Conservation (phyloP, 106 monocot species). For the Phalaenopsis equestris region DNA sequence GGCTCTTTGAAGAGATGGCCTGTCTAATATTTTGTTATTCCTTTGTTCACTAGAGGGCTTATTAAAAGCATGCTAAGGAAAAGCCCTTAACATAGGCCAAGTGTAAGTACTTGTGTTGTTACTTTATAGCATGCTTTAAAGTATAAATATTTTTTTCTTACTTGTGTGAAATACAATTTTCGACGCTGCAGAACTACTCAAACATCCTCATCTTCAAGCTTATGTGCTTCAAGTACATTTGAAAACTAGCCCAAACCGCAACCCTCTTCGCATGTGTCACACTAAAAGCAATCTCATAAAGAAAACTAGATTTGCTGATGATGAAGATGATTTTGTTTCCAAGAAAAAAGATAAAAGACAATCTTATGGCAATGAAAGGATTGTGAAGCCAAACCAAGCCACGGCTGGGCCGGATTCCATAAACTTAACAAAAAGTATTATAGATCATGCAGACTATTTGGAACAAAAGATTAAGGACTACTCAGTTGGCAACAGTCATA, state of each 20-base stretch:
- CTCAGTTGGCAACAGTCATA: too few relatives aligned
- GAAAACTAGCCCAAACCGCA: slow-evolving; percentile 45
- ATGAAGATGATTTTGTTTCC: too few relatives aligned
- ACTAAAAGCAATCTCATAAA: slow-evolving; percentile 24
- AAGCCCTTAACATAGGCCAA: slow-evolving; percentile 44
- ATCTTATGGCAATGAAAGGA: slow-evolving; percentile 40
- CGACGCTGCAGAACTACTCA: slow-evolving; percentile 78
- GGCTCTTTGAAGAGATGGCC: neutral
- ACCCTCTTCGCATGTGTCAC: slow-evolving; percentile 34
- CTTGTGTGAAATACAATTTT: neutral
- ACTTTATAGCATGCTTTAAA: neutral
- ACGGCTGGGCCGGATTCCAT: slow-evolving; percentile 6
- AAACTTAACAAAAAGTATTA: slow-evolving; percentile 24
- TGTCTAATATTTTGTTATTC: slow-evolving; percentile 7
- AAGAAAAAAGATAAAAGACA: slow-evolving; percentile 23
- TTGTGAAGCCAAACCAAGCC: neutral
- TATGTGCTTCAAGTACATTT: slow-evolving; percentile 73
- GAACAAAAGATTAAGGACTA: slow-evolving; percentile 25
- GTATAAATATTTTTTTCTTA: neutral
- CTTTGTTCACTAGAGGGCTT: slow-evolving; percentile 63
- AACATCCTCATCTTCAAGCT: slow-evolving; percentile 16
- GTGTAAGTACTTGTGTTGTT: neutral
- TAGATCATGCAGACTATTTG: slow-evolving; percentile 29
- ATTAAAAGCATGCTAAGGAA: slow-evolving; percentile 93
- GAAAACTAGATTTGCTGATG: slow-evolving; percentile 35